A percentile compares a stretch with the other conserved stretches of the same genome.
Evolutionary conservation across 2,329 filamentous ascomycete genomes (phyloP).

Genomic region (Eutypa lata): DNA sequence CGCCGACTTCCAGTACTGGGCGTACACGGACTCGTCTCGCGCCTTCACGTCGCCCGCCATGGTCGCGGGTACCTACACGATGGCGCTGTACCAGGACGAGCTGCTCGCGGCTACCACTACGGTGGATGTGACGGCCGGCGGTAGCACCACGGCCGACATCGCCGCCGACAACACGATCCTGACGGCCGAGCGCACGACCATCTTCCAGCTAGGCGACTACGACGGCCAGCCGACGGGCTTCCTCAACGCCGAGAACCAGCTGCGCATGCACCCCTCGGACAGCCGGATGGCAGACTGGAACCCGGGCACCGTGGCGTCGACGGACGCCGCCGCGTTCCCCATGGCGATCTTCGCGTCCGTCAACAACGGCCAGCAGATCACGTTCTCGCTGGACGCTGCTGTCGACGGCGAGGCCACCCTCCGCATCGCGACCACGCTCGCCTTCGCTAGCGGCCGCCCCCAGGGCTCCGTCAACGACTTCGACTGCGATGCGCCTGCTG

Average conservation of each 20-base stretch:
- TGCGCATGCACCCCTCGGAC: conserved; percentile 57
- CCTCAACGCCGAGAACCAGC: conserved; percentile 55
- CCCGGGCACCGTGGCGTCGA: conserved; percentile 48
- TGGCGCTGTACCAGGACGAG: conserved; percentile 56
- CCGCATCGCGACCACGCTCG: conserved; percentile 54
- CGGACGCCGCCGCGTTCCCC: conserved; percentile 44
- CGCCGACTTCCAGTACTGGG: conserved; percentile 55
- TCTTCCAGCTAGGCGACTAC: conserved; percentile 56
- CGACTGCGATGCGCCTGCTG: conserved; percentile 25
- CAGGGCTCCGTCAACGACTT: conserved; percentile 35
- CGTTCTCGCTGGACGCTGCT: conserved; percentile 40
- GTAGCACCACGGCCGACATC: conserved; percentile 45
- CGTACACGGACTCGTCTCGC: conserved; percentile 43
- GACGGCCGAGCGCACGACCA: conserved; percentile 37
- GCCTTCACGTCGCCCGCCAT: conserved; percentile 55
- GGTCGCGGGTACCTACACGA: conserved; percentile 59
- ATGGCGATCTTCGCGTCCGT: conserved; percentile 59
- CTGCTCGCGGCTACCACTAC: conserved; percentile 45
- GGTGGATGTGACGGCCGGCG: conserved; percentile 44
- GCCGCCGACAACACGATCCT: conserved; percentile 32
- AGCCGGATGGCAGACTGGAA: conserved; percentile 51
- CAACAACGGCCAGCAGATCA: conserved; percentile 30
- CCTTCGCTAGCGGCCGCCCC: conserved; percentile 54
- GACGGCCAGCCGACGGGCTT: conserved; percentile 56
- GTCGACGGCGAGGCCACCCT: conserved; percentile 45